Evolutionary conservation across 768 basidiomycete species (phyloP), one percentile per base, ranked within the genome.

Genomic region (Pleurotus eryngii): DNA sequence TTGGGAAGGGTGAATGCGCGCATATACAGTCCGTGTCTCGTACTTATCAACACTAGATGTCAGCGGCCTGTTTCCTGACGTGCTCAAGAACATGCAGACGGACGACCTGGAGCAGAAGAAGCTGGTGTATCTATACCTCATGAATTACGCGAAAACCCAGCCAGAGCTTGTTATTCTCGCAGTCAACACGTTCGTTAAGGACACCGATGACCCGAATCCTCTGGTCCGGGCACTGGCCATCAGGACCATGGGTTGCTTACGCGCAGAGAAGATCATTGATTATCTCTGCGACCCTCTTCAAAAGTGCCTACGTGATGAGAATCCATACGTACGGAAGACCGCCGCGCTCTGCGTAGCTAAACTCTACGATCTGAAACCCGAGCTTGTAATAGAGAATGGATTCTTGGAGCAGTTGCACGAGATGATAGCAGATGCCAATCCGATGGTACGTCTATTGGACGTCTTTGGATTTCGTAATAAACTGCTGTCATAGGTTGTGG

Each of bases 31-130:
- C 38, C 15, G 8, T 17, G 49, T 48, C 40, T 50, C 47, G 40
- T 56, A 47, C 17, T 45, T n/a, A 37, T 20, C 5, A 45, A 37
- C 43, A n/a, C 59, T 30, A 90, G 90, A 93, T 73, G 90, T 94
- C 74, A 90, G 89, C 66, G 95, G 95, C 18, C 84, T 98, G 63
- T 98, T 98, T 69, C 95, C 96, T 6, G 94, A 98, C 73, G 96
- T 98, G 27, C 86, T 99, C 67, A 97, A 97, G 82, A 98, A 98
- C 74, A 97, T 95, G 95, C 96, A 98, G 76, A 98, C 97, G 22
- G 96, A 99, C 51, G 96, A 98, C 71, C 83, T 99, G 55, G 97
- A 99, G 72, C 97, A 98, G 76, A 99, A 98, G 85, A 98, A 99
- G 74, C 89, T 99, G 35, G 97, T 98, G n/a, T 98, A 97, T 67